Conservation (phyloP, 2,329 filamentous ascomycete genomes). For the Seiridium unicorne region DNA sequence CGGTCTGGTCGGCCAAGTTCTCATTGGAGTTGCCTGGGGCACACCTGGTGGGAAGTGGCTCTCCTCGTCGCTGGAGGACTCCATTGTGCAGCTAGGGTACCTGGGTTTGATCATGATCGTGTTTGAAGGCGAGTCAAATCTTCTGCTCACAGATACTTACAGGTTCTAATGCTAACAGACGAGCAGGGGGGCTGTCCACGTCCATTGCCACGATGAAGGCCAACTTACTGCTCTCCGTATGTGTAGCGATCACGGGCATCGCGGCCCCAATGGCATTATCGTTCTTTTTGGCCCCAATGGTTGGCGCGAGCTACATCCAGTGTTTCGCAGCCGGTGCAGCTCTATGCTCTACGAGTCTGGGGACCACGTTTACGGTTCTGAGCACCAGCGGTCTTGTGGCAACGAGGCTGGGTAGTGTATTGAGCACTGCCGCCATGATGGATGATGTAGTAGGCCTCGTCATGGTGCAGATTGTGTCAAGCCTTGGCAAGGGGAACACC, state of each 20-base stretch:
- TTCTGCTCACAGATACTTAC: no score
- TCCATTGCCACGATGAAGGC: constrained; percentile 52
- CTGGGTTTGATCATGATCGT: constrained; percentile 71
- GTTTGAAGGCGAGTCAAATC: constrained; percentile 54
- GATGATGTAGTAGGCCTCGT: constrained; percentile 78
- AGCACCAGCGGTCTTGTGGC: constrained; percentile 38
- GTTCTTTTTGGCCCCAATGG: constrained; percentile 53
- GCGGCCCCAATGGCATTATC: constrained; percentile 62
- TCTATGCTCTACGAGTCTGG: constrained; percentile 71
- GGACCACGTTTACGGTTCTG: constrained; percentile 66
- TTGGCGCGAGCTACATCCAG: constrained; percentile 53
- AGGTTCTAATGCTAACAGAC: constrained; percentile 16
- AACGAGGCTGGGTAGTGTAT: constrained; percentile 56
- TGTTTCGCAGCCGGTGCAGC: constrained; percentile 73
- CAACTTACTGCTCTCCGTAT: constrained; percentile 58
- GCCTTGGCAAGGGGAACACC: constrained; percentile 42
- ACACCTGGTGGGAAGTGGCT: constrained; percentile 64
- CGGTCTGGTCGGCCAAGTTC: constrained; percentile 69
- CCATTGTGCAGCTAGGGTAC: constrained; percentile 67
- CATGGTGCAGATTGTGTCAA: constrained; percentile 74
- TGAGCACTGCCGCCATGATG: constrained; percentile 75
- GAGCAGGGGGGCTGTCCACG: constrained; percentile 54
- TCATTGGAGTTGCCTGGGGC: constrained; percentile 70
- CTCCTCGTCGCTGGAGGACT: constrained; percentile 45
- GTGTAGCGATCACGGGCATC: constrained; percentile 67